Evolutionary conservation across 495 filamentous ascomycete species (phyloP), one percentile per base, ranked within the genome.

Genomic region (Penicillium bovifimosum): DNA sequence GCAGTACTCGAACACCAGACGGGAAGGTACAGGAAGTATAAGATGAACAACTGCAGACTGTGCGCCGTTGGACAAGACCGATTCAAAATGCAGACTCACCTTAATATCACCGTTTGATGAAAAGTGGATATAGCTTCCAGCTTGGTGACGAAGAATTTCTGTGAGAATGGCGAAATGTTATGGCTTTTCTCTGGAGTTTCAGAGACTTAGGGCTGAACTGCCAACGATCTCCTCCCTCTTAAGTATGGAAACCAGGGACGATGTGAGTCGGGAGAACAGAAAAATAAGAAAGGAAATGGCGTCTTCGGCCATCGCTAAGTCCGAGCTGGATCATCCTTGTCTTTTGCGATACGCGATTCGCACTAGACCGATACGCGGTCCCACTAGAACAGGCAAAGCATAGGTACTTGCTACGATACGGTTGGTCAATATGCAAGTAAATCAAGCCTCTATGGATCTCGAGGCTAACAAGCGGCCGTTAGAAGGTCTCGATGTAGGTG

Each of bases 1-100:
- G 20, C 20, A 2, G 20, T 4, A 24, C 20, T 24, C 20, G 20
- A 24, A 24, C 20, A 24, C 20, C 2, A 24, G 20, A 24, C 20
- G 20, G 20, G 20, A 24, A 24, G 20, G 20, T 24, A 34, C 29
- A 18, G 39, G 48, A 39, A 42, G n/a, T 50, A 27, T 33, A 14
- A 50, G 10, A 50, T 42, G 5, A 13, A 47, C 38, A 41, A 41
- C n/a, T 34, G 29, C 20, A 34, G 18, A 29, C 17, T 47, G 34
- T 33, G 42, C 20, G 20, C 6, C 29, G 18, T 41, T 27, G 29
- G 7, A 42, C 28, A 16, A 34, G 39, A 10, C 32, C 18, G 8
- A 34, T 42, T 50, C 29, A 8, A 35, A 50, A 50, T 16, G 10
- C 41, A 9, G 41, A 44, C 46, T 39, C 34, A 48, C 46, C 35